Evolutionary conservation across 495 filamentous ascomycete species (phyloP), one percentile per base, ranked within the genome.

Genomic region (Penicillium coffeae): DNA sequence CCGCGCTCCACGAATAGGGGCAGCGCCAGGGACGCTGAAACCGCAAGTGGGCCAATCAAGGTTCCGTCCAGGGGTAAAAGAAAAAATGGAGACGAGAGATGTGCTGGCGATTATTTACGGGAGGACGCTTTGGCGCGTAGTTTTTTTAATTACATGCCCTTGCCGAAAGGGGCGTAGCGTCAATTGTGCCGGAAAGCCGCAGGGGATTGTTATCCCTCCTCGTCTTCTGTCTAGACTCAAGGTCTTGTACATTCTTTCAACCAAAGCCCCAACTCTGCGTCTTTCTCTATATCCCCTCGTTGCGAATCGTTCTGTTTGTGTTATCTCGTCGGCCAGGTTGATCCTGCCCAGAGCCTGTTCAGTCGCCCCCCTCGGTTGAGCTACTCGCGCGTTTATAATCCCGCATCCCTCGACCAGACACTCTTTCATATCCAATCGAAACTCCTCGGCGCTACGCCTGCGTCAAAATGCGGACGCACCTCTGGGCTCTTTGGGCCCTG

Each of bases 401-500:
- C 25, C 25, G 25, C 5, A 5, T 34, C 27, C 39, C 10, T 30
- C 25, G n/a, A n/a, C n/a, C n/a, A n/a, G n/a, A n/a, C n/a, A 5
- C 25, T 30, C 25, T 4, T 30, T 30, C 25, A 30, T 10, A 30
- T 30, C 25, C 5, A 4, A 30, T 30, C 25, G 5, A 30, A 10
- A 10, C 25, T 10, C 15, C 37, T 18, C 42, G 16, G 21, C 19
- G 14, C n/a, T n/a, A n/a, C 7, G 18, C 16, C 7, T 16, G 42
- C 27, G 21, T 15, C 59, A 49, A 59, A 8, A 72, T 73, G 69
- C 56, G 57, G 46, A 51, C 52, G 25, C 27, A 40, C 49, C 50
- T 63, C 37, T 60, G 54, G 57, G 55, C 61, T 36, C 56, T 71
- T 20, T 48, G 66, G 42, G 60, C 56, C 33, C 50, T 71, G 59